phyloP scores from a whole-genome alignment of 345 rosid genomes.

The Lumnitzera racemosa region DNA sequence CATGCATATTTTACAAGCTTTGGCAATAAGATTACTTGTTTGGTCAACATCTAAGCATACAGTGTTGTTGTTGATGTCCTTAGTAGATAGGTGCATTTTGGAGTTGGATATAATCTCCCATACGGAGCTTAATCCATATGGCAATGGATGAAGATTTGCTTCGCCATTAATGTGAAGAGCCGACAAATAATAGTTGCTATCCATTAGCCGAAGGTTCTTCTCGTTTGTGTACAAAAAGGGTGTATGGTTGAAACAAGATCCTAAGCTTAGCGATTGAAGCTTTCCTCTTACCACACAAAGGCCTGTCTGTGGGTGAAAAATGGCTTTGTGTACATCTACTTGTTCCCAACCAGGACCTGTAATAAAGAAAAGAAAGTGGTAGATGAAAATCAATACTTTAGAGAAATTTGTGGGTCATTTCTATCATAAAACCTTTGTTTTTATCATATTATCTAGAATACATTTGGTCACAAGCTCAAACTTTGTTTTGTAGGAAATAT shows the following conservation, averaged over 20 bases:
- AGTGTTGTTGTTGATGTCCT: slow-evolving; percentile 21
- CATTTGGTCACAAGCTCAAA: too few species aligned
- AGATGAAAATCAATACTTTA: too few species aligned
- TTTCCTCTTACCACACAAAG: slow-evolving; percentile 4
- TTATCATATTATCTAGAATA: too few species aligned
- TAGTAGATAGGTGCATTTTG: slow-evolving; percentile 55
- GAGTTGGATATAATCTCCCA: slow-evolving; percentile 68
- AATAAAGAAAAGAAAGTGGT: too few species aligned
- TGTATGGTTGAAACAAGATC: slow-evolving; percentile 1
- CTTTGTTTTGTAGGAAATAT: too few species aligned
- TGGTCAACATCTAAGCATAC: slow-evolving; percentile 63
- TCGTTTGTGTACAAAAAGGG: slow-evolving; percentile 5
- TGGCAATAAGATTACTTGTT: background rate
- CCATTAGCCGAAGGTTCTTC: background rate
- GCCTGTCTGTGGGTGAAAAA: slow-evolving; percentile 5
- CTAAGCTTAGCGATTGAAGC: background rate
- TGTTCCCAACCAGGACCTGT: too few species aligned
- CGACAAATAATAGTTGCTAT: slow-evolving; percentile 7
- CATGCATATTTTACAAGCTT: background rate
- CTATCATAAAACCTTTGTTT: too few species aligned
- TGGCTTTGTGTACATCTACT: too few species aligned
- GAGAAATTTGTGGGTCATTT: too few species aligned
- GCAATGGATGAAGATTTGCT: background rate
- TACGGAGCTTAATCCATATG: background rate
- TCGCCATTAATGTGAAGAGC: background rate